These are phyloP conservation scores for Holtermanniella nyarrowii DNA, from an alignment of 768 basidiomycete species.

Conservation along the genomic window DNA sequence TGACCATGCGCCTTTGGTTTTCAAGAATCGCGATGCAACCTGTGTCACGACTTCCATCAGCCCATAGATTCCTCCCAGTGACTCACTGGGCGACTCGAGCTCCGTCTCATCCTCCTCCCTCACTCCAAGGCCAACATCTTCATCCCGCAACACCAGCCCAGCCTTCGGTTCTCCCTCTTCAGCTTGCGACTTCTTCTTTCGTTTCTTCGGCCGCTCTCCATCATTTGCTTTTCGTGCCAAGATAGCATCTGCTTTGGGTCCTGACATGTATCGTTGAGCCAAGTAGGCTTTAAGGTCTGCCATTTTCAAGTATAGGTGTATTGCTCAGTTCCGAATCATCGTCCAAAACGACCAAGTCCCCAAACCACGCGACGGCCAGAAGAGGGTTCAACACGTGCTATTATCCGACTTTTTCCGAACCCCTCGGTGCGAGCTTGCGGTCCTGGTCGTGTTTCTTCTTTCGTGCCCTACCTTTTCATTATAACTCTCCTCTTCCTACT, in stretches of 20 bases:
- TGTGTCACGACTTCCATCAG: constrained; percentile 25
- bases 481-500: too few species aligned
- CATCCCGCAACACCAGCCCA: constrained; percentile 35
- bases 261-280: constrained; percentile 67
- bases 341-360: too few species aligned
- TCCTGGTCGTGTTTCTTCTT: too few species aligned
- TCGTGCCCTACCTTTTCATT: too few species aligned
- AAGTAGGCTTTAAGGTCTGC: constrained; percentile 37
- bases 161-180: constrained; percentile 27
- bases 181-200: constrained; percentile 54
- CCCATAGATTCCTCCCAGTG: too few species aligned
- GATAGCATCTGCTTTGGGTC: constrained; percentile 91
- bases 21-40: constrained; percentile 28
- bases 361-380: too few species aligned
- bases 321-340: too few species aligned
- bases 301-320: too few species aligned
- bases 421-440: too few species aligned
- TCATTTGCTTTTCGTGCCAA: constrained; percentile 53
- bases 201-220: constrained; percentile 32
- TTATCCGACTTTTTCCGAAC: too few species aligned
- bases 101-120: constrained; percentile 39
- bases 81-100: too few species aligned
- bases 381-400: too few species aligned
- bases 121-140: constrained; percentile 35
- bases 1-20: constrained; percentile 30